Conservation (phyloP, 305 asterid species). For the Stenogyne calaminthoides region DNA sequence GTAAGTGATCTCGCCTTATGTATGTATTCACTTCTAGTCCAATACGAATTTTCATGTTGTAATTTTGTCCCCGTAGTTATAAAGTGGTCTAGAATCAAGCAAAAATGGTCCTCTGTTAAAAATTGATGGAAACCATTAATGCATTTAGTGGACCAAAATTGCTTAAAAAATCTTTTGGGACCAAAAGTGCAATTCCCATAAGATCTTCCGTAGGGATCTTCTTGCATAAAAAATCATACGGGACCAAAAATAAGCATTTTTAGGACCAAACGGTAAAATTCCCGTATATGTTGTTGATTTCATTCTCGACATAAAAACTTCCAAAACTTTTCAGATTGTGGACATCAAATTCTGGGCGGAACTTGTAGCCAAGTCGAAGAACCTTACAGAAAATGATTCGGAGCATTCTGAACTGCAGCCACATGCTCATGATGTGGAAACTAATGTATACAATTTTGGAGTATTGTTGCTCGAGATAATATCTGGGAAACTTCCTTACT, state of each 20-base stretch:
- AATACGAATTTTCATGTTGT: neutral
- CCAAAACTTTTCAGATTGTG: constrained; percentile 46
- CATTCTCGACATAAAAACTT: neutral
- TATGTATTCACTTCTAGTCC: neutral
- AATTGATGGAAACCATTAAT: no score
- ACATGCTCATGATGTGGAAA: constrained; percentile 50
- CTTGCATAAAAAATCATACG: no score
- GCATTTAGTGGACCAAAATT: neutral
- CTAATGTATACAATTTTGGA: constrained; percentile 72
- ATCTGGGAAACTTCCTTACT: constrained; percentile 64
- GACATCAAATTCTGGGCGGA: constrained; percentile 75
- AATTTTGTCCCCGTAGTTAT: neutral
- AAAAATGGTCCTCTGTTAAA: neutral
- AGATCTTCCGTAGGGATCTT: no score
- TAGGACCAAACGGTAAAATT: neutral
- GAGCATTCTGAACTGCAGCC: constrained; percentile 53
- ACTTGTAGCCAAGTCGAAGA: constrained; percentile 44
- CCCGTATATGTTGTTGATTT: neutral
- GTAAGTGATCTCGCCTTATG: constrained; percentile 39
- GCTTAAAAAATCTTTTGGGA: neutral
- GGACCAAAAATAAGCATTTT: no score
- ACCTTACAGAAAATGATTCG: constrained; percentile 36
- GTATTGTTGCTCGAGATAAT: constrained; percentile 74
- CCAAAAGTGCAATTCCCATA: neutral
- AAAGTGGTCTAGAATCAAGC: neutral